A percentile compares a stretch with the other conserved stretches of the same genome.
These are phyloP conservation scores for Fusarium phyllophilum DNA, from an alignment of 2,329 filamentous ascomycete genomes.

Conservation along the genomic window DNA sequence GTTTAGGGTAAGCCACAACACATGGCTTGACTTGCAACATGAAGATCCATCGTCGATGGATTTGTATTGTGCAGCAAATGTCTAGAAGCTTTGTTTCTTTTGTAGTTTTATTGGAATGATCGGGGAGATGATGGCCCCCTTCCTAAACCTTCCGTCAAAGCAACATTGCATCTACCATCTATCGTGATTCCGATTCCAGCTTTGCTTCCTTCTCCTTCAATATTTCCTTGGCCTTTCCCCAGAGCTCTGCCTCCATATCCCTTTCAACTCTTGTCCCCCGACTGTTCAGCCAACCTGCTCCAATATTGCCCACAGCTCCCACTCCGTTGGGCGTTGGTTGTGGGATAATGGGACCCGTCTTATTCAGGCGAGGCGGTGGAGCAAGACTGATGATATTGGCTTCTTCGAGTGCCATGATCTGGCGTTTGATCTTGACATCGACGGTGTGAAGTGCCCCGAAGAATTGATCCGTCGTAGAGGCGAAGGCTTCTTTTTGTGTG, in stretches of 20 bases:
- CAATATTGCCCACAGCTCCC: conserved; percentile 70
- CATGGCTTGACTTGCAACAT: background rate
- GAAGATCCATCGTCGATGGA: background rate
- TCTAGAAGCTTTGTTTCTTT: background rate
- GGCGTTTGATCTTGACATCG: conserved; percentile 74
- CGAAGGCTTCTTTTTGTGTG: conserved; percentile 66
- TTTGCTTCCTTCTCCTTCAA: conserved; percentile 48
- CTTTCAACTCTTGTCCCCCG: conserved; percentile 82
- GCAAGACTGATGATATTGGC: conserved; percentile 74
- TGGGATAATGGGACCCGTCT: conserved; percentile 51
- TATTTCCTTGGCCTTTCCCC: conserved; percentile 59
- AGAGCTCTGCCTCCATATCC: conserved; percentile 85
- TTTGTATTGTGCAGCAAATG: background rate
- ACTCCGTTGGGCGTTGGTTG: conserved; percentile 65
- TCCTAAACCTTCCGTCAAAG: background rate
- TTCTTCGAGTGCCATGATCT: conserved; percentile 82
- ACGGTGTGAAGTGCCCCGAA: conserved; percentile 78
- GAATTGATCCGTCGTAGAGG: conserved; percentile 72
- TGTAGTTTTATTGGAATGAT: no score
- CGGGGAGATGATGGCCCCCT: background rate
- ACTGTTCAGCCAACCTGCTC: conserved; percentile 91
- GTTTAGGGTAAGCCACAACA: background rate
- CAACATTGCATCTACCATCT: background rate
- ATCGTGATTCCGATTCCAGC: conserved; percentile 4
- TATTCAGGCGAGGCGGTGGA: conserved; percentile 48